phyloP scores from a whole-genome alignment of 805 yeast genomes.

The Candida palmyrensis region DNA sequence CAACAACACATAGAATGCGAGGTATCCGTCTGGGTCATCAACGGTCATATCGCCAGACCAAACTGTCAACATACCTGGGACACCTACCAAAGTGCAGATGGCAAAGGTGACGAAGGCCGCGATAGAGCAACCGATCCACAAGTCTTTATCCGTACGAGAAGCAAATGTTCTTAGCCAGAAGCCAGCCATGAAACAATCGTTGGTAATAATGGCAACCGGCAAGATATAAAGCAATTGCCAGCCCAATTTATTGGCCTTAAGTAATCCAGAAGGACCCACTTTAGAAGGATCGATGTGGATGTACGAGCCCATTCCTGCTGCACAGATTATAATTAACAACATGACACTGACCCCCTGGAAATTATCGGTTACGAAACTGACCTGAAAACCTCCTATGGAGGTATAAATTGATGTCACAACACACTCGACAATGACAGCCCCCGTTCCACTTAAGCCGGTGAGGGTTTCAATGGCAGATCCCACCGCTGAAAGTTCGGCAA shows the following conservation, averaged over 20 bases:
- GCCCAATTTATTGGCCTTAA: conserved; percentile 66
- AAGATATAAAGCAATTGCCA: conserved; percentile 88
- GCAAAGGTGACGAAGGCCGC: conserved; percentile 65
- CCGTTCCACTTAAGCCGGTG: conserved; percentile 74
- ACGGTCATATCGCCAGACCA: conserved; percentile 73
- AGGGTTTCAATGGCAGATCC: conserved; percentile 70
- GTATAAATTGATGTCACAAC: conserved; percentile 86
- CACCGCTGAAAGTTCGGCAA: conserved; percentile 79
- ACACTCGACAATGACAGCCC: conserved; percentile 80
- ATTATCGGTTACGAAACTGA: conserved; percentile 83
- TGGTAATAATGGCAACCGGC: conserved; percentile 81
- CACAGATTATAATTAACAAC: conserved; percentile 60
- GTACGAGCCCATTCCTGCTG: conserved; percentile 74
- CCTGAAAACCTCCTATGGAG: conserved; percentile 81
- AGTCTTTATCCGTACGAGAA: conserved; percentile 68
- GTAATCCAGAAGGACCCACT: conserved; percentile 60
- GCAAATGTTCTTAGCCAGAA: conserved; percentile 96
- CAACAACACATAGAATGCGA: conserved; percentile 69
- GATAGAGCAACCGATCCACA: conserved; percentile 67
- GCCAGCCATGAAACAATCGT: conserved; percentile 86
- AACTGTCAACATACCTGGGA: conserved; percentile 82
- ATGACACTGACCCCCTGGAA: conserved; percentile 76
- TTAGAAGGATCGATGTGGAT: conserved; percentile 58
- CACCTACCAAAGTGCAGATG: conserved; percentile 69
- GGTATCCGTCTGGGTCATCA: conserved; percentile 51